Evolutionary conservation across 768 basidiomycete genomes (phyloP).

Genomic region (Leccinum truebloodii): DNA sequence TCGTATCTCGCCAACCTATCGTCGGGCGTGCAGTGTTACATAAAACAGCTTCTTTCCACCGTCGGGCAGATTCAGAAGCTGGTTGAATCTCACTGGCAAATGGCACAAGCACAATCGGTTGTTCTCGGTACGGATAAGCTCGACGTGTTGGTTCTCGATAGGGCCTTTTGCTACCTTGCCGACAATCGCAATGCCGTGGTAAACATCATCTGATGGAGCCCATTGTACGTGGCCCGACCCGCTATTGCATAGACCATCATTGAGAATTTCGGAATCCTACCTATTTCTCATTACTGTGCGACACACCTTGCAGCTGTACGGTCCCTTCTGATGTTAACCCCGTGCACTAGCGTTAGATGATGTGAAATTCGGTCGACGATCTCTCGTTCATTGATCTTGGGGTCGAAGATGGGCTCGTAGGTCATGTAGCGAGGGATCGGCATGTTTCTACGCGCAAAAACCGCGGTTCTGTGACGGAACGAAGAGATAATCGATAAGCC

Average conservation of each 20-base stretch:
- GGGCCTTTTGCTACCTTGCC: background rate
- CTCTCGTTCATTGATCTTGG: background rate
- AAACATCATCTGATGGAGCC: background rate
- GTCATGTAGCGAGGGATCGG: background rate
- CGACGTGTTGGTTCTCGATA: slow-evolving; percentile 4
- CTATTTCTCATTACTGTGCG: background rate
- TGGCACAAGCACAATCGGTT: background rate
- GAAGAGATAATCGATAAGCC: background rate
- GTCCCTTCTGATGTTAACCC: background rate
- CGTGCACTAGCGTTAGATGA: slow-evolving; percentile 1
- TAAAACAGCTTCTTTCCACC: background rate
- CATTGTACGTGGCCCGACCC: background rate
- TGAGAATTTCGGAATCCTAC: background rate
- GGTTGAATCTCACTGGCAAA: background rate
- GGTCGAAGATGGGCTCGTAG: background rate
- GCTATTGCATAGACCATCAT: background rate
- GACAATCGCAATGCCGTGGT: background rate
- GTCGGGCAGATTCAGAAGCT: background rate
- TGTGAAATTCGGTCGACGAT: slow-evolving; percentile 11
- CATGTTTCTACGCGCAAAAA: background rate
- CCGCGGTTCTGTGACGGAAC: background rate
- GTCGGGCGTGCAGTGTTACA: background rate
- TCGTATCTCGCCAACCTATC: background rate
- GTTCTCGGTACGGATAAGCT: background rate
- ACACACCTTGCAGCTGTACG: background rate